Percentiles rank a stretch among this genome's conserved stretches.
phyloP scores from a whole-genome alignment of 441 rosid genomes.

The Euphorbia corollata region DNA sequence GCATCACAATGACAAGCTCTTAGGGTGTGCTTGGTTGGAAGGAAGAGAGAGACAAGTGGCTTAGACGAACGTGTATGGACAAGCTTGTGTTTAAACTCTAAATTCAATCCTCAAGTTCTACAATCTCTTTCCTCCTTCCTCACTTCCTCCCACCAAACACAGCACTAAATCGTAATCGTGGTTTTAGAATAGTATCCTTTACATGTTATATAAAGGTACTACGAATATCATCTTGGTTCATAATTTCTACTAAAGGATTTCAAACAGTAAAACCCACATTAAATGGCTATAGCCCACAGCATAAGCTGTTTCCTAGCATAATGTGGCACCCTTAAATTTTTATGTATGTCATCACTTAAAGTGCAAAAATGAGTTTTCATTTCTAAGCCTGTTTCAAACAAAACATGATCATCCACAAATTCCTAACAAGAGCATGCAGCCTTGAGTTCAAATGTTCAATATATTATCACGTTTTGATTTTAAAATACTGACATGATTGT shows the following conservation, averaged over 20 bases:
- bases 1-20: neutral
- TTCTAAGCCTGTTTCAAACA: constrained; percentile 5
- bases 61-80: neutral
- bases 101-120: neutral
- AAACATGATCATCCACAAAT: neutral
- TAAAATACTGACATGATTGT: neutral
- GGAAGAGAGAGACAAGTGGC: neutral
- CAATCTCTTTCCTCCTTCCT: neutral
- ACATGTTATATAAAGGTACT: neutral
- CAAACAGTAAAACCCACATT: neutral
- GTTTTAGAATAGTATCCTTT: neutral
- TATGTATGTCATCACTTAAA: neutral
- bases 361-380: neutral
- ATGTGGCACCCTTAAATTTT: neutral
- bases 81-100: neutral
- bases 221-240: neutral
- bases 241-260: neutral
- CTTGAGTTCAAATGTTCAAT: neutral
- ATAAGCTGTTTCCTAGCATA: neutral
- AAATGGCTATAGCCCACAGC: neutral
- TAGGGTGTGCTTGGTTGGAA: neutral
- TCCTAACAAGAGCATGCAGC: neutral
- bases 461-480: neutral
- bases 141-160: neutral
- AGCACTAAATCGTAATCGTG: constrained; percentile 3